Evolutionary conservation across 1,139 yeast species (phyloP).

Genomic region (Sugiyamaella xylanicola): DNA sequence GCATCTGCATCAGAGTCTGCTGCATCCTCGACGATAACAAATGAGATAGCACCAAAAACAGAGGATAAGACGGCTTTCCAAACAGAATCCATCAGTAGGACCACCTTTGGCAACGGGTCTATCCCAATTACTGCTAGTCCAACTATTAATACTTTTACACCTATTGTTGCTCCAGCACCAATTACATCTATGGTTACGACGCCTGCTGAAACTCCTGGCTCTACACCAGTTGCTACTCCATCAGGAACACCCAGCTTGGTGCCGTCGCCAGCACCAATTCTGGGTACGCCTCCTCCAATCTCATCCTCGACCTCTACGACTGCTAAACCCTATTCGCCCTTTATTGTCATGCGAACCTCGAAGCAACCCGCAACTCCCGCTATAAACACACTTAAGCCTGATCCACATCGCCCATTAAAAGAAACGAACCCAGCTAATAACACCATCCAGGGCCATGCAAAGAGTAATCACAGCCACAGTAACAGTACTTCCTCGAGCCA

Average conservation of each 20-base stretch:
- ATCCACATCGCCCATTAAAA: not conserved
- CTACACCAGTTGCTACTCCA: not conserved
- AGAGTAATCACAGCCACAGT: not conserved
- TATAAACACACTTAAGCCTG: not conserved
- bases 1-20: not conserved
- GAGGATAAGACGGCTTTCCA: not conserved
- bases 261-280: not conserved
- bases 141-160: not conserved
- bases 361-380: conserved; percentile 17
- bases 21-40: not conserved
- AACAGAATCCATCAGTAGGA: not conserved
- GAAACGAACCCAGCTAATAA: not conserved
- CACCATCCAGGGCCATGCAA: not conserved
- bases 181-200: not conserved
- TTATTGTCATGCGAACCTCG: conserved; percentile 22
- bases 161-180: not conserved
- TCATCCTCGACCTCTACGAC: conserved; percentile 1
- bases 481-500: not conserved
- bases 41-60: no score
- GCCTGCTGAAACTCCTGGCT: conserved; percentile 3
- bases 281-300: not conserved
- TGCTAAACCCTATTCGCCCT: conserved; percentile 19
- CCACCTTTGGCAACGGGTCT: no score
- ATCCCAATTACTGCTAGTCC: no score
- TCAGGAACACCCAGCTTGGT: not conserved